Evolutionary conservation across 371 early-diverging fungal species (phyloP), one percentile per base, ranked within the genome.

Genomic region (Mortierella sp.): DNA sequence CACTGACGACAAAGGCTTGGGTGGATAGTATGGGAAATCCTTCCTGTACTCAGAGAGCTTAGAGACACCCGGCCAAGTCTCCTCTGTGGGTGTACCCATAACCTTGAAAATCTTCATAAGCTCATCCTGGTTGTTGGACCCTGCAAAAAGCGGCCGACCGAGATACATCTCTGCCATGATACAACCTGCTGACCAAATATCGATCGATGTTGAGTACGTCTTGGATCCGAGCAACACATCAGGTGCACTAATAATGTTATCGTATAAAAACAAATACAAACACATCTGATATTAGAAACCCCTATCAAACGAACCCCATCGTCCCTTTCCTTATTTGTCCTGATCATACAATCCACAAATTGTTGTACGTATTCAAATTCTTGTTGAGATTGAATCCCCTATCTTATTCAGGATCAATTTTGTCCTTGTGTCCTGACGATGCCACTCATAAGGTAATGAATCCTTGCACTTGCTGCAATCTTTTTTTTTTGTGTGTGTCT

Each of bases 131-230:
- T 94, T 96, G 72, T 92, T 94, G 45, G 93, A 93, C 49, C 99
- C 99, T 17, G 99, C 96, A 82, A 99, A 99, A 42, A 99, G 85
- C 2, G 99, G 99, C 49, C 94, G 83, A 1, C 99, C 98, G 5
- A 93, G 87, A 69, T 89, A 94, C 94, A 96, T 97, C 79, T 98
- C 99, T 49, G 96, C 96, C 90, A 98, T 92, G 80, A 99, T 99
- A 85, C 99, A 99, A 6, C 99, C 99, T 4, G 96, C 93, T 17
- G 97, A 96, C 99, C 99, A 99, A 61, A 99, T 96, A 84, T 99
- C 99, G 68, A 99, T 97, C 9, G 96, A 94, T 22, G 95, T 98
- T 10, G 95, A 90, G 84, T 99, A 99, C 76, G 94, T 94, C 65
- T 96, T 91, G 31, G 94, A 94, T 6, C 99, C 99, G 66, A 98